Base-by-base conservation (phyloP, 179 eudicot genomes). In the Beta lomatogona region DNA sequence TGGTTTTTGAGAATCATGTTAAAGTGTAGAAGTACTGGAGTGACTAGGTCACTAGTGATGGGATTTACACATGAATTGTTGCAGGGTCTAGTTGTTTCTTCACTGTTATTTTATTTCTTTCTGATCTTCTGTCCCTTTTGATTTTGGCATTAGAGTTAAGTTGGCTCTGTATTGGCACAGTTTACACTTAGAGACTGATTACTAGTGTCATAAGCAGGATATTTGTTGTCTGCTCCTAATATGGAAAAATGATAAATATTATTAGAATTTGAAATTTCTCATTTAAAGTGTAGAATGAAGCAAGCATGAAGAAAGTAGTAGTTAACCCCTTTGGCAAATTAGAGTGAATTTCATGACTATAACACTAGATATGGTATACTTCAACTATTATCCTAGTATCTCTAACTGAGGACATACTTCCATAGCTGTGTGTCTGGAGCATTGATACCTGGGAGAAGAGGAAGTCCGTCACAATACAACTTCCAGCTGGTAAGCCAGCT, bases 371-470 rank as follows among this genome's bases (percentile, higher is more conserved):
- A 28, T 4, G 4, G 18, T 66, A 28, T 66, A 11, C 70, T 67
- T 36, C 4, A 41, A 21, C 13, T 11, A 10, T 21, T 21, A 25
- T 6, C 21, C 13, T 53, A 50, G 8, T 71, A 5, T 71, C 53
- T 73, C 52, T 80, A 22, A 84, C 25, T 18, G 77, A 11, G 57
- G 55, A 73, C 18, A 31, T 82, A 45, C 12, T 80, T 63, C 61
- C 81, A 86, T 87, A 95, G 99, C 87, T 95, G 28, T 93, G 93
- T 83, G 77, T 89, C 41, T 95, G 99, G 99, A 94, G 94, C 92
- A 94, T 89, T 71, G 97, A 94, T 79, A 79, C 92, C 9, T 94
- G 98, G 99, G 98, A 92, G 85, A 94, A 89, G 84, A 91, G 88
- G 77, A 94, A 87, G 70, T 73, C 90, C 13, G 88, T 91, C 54